A percentile compares a stretch with the other conserved stretches of the same genome.
phyloP scores from a whole-genome alignment of 2,329 filamentous ascomycete genomes.

The Davidsoniella australis region DNA sequence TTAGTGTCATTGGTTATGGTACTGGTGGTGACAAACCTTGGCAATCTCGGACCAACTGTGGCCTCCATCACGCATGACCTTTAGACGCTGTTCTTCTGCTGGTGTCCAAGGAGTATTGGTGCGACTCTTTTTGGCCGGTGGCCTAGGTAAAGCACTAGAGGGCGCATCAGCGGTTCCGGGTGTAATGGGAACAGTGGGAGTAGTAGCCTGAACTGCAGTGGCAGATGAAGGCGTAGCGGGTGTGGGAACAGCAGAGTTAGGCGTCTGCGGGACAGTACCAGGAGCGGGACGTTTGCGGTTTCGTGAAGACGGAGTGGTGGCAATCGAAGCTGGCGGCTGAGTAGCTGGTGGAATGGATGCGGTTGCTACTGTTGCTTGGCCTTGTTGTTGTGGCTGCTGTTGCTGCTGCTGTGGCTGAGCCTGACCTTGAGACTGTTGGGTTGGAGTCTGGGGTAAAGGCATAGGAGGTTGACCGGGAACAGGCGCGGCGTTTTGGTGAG shows the following conservation, averaged over 20 bases:
- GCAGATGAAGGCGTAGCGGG: constrained; percentile 21
- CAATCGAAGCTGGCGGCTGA: constrained; percentile 16
- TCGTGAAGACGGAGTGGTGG: constrained; percentile 15
- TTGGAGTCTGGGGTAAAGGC: constrained; percentile 23
- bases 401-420: constrained; percentile 18
- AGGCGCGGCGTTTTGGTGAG: constrained; percentile 20
- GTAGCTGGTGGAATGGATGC: constrained; percentile 24
- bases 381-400: constrained; percentile 20
- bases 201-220: constrained; percentile 16
- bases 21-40: constrained; percentile 56
- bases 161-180: constrained; percentile 13
- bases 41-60: constrained; percentile 97
- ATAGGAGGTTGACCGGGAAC: constrained; percentile 26
- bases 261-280: constrained; percentile 19
- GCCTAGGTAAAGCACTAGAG: not conserved
- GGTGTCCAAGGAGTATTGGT: constrained; percentile 99
- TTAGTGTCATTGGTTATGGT: not conserved
- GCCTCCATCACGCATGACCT: constrained; percentile 83
- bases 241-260: constrained; percentile 13
- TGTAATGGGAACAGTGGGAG: constrained; percentile 19
- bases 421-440: constrained; percentile 20
- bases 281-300: constrained; percentile 27
- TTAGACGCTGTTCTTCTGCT: constrained; percentile 78
- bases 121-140: constrained; percentile 64
- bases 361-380: constrained; percentile 9